phyloP scores from a whole-genome alignment of 129 eudicot species.

The Flaveria sonorensis region DNA sequence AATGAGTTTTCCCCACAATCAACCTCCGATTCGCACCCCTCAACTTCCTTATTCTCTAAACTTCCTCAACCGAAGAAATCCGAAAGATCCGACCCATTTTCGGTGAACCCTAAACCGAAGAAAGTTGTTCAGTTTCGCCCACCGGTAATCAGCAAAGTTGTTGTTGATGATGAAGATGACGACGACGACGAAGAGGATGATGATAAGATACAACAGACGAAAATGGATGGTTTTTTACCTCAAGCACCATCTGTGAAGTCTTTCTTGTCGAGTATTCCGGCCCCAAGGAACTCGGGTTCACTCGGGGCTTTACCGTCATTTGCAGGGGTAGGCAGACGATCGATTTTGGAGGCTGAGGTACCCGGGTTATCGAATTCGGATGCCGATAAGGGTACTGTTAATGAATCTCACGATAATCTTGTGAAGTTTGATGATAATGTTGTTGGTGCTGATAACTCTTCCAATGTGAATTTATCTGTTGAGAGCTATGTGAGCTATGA shows the following conservation, averaged over 20 bases:
- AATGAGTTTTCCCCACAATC: background rate
- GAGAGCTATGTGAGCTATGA: too few relatives aligned
- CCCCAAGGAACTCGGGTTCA: conserved; percentile 61
- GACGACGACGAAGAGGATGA: conserved; percentile 45
- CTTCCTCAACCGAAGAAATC: conserved; percentile 60
- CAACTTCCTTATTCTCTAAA: conserved; percentile 43
- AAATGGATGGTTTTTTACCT: conserved; percentile 24
- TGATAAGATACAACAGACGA: conserved; percentile 30
- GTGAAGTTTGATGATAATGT: conserved; percentile 22
- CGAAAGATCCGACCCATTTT: conserved; percentile 28
- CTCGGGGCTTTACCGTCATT: conserved; percentile 60
- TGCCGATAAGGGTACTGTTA: conserved; percentile 11
- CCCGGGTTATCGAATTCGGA: conserved; percentile 28
- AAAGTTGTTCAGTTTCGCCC: conserved; percentile 78
- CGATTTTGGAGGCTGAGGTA: conserved; percentile 52
- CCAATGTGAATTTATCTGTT: too few relatives aligned
- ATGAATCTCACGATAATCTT: background rate
- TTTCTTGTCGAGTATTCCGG: conserved; percentile 68
- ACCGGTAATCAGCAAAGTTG: conserved; percentile 33
- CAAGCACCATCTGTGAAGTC: conserved; percentile 56
- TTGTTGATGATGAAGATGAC: background rate
- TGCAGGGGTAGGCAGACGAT: conserved; percentile 55
- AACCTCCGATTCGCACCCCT: conserved; percentile 36
- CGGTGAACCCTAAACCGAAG: conserved; percentile 35
- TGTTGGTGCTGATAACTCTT: too few relatives aligned